phyloP scores from a whole-genome alignment of 768 basidiomycete species.

The Lactarius vividus region DNA sequence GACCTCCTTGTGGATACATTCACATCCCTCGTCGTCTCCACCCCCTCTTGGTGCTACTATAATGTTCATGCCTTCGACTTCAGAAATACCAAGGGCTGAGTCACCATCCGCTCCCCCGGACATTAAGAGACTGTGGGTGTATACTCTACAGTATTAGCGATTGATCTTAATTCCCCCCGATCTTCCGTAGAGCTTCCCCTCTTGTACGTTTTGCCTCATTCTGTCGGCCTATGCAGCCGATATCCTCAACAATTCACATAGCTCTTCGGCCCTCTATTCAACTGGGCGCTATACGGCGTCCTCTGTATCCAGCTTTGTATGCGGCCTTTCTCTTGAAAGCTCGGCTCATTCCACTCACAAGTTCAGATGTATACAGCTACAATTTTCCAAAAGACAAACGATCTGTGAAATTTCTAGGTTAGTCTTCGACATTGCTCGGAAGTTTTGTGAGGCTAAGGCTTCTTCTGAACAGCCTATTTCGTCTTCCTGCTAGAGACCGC shows the following conservation, averaged over 20 bases:
- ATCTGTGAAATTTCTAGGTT: neutral
- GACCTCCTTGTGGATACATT: too few relatives aligned
- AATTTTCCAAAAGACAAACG: neutral
- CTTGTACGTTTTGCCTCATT: neutral
- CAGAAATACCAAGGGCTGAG: too few relatives aligned
- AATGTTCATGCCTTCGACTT: too few relatives aligned
- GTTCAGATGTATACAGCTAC: neutral
- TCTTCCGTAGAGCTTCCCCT: neutral
- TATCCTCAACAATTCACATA: neutral
- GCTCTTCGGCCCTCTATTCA: neutral
- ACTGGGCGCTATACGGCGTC: slow-evolving; percentile 3
- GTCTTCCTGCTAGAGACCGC: neutral
- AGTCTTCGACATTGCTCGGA: neutral
- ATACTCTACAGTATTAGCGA: too few relatives aligned
- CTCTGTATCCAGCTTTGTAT: neutral
- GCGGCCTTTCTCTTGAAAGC: neutral
- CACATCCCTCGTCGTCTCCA: too few relatives aligned
- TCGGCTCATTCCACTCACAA: neutral
- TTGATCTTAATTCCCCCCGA: too few relatives aligned
- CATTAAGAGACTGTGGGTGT: too few relatives aligned
- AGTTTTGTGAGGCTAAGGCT: neutral
- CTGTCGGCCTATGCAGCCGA: neutral
- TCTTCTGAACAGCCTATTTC: neutral
- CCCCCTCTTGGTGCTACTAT: too few relatives aligned
- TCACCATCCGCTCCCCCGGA: too few relatives aligned